Percentiles rank a stretch among this genome's conserved stretches.
phyloP scores from a whole-genome alignment of 1,284 basidiomycete species.

The Butyriboletus regius region DNA sequence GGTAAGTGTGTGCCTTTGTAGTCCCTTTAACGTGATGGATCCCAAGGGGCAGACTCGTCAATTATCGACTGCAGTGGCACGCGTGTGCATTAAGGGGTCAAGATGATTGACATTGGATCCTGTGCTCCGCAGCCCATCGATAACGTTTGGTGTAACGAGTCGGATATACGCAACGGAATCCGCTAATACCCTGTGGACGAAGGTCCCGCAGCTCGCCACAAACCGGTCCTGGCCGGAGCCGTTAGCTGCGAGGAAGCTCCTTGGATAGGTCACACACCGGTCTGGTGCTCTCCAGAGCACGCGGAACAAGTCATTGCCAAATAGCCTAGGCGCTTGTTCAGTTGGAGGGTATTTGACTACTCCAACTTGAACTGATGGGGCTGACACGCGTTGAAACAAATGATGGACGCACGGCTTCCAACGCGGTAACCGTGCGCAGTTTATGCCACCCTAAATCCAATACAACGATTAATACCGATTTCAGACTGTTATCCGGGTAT shows the following conservation, averaged over 20 bases:
- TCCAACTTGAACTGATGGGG: no score
- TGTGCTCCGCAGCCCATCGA: neutral
- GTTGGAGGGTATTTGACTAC: neutral
- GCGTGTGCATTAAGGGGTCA: neutral
- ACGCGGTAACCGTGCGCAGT: neutral
- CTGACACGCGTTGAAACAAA: neutral
- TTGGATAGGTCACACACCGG: neutral
- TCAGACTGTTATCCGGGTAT: no score
- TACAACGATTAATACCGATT: no score
- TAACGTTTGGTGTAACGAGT: neutral
- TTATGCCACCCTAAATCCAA: neutral
- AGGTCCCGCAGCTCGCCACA: neutral
- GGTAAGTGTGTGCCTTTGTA: neutral
- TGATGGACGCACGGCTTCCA: neutral
- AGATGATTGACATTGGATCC: neutral
- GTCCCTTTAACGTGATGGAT: neutral
- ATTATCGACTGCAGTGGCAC: neutral
- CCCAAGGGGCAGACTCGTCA: neutral
- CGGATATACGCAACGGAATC: neutral
- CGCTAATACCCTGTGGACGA: neutral
- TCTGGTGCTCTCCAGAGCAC: neutral
- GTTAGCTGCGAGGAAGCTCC: neutral
- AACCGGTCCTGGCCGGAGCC: neutral
- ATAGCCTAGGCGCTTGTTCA: no score
- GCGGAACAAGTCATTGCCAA: neutral